Evolutionary conservation across 306 rosid genomes (phyloP).

Genomic region (Clitoria ternatea): DNA sequence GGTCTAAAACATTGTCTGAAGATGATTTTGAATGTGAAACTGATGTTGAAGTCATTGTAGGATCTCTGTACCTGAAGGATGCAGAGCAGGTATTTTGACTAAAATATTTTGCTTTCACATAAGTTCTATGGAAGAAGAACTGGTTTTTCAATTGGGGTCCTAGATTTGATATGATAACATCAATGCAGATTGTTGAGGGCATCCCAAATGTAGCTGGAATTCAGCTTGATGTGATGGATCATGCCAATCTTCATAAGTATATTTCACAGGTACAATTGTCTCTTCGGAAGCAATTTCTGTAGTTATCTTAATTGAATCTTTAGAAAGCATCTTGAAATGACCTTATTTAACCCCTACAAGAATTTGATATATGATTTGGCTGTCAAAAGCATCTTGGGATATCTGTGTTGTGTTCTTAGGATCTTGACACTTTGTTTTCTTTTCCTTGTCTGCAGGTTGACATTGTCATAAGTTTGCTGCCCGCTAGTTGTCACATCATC

Average conservation of each 20-base stretch:
- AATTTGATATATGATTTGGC: constrained; percentile 8
- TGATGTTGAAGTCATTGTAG: constrained; percentile 77
- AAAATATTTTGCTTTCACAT: constrained; percentile 18
- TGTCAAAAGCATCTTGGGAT: background rate
- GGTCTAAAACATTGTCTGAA: constrained; percentile 47
- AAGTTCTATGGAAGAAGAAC: constrained; percentile 23
- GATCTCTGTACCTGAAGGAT: constrained; percentile 83
- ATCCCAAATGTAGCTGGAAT: constrained; percentile 71
- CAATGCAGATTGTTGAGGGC: constrained; percentile 67
- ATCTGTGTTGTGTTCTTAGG: background rate
- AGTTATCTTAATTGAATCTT: background rate
- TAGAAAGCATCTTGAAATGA: constrained; percentile 4
- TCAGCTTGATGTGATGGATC: constrained; percentile 75
- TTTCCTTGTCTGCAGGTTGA: constrained; percentile 61
- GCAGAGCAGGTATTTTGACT: constrained; percentile 71
- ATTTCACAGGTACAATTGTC: constrained; percentile 64
- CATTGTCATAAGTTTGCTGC: constrained; percentile 83
- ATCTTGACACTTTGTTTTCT: background rate
- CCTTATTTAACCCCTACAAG: background rate
- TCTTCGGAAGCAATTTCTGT: constrained; percentile 9
- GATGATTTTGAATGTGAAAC: constrained; percentile 54
- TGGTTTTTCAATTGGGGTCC: background rate
- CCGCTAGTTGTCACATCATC: constrained; percentile 66
- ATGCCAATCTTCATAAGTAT: constrained; percentile 40
- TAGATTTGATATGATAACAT: constrained; percentile 31